Evolutionary conservation across 2,329 filamentous ascomycete species (phyloP).

Genomic region (Emergomyces pasteurianus): DNA sequence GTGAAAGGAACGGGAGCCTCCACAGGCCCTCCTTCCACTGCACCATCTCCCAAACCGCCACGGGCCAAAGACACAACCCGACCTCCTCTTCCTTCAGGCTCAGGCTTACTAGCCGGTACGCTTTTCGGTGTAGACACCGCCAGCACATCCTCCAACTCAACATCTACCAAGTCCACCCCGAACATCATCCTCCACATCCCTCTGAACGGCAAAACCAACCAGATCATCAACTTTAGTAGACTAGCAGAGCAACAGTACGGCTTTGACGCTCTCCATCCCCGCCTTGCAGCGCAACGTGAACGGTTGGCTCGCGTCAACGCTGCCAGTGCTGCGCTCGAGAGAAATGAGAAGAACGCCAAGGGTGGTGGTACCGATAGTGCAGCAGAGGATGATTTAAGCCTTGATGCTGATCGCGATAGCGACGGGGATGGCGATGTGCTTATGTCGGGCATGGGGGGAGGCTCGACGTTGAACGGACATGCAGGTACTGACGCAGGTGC

Average conservation of each 20-base stretch:
- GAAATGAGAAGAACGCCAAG: constrained; percentile 55
- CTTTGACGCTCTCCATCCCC: constrained; percentile 85
- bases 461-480: constrained; percentile 20
- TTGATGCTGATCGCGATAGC: constrained; percentile 68
- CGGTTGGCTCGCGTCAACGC: constrained; percentile 79
- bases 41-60: constrained; percentile 43
- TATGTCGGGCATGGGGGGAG: constrained; percentile 26
- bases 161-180: constrained; percentile 40
- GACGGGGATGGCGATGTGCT: constrained; percentile 39
- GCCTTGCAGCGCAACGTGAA: constrained; percentile 76
- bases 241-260: constrained; percentile 90
- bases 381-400: constrained; percentile 64
- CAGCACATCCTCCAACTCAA: constrained; percentile 35
- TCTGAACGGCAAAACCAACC: constrained; percentile 69
- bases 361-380: constrained; percentile 60
- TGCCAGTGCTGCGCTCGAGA: constrained; percentile 73
- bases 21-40: constrained; percentile 40
- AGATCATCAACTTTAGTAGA: constrained; percentile 89
- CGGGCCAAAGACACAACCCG: constrained; percentile 44
- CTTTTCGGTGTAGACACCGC: constrained; percentile 43
- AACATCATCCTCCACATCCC: constrained; percentile 78
- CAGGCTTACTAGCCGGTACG: constrained; percentile 51
- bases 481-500: constrained; percentile 44
- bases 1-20: constrained; percentile 32
- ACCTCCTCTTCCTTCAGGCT: constrained; percentile 48